Evolutionary conservation across 2,329 filamentous ascomycete species (phyloP).

Genomic region (Stagonosporopsis chrysanthemi): DNA sequence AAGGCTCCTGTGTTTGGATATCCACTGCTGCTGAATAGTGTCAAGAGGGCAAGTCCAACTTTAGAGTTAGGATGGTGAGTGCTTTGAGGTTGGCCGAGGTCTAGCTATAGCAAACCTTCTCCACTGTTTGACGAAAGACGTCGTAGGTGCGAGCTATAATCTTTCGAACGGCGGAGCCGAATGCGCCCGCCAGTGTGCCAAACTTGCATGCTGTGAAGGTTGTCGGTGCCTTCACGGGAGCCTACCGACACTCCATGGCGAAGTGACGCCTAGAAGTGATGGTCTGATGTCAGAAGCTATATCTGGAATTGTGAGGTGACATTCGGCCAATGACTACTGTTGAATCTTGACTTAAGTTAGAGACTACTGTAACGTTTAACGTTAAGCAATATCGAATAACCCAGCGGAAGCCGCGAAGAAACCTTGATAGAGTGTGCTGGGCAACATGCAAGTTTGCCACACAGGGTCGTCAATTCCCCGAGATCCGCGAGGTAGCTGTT

Average conservation of each 20-base stretch:
- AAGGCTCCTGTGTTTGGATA: neutral
- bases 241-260: neutral
- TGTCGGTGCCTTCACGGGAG: neutral
- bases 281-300: neutral
- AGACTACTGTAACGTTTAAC: conserved; percentile 2
- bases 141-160: neutral
- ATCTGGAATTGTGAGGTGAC: neutral
- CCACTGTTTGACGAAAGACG: neutral
- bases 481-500: neutral
- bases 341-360: neutral
- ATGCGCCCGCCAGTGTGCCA: neutral
- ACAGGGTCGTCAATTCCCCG: neutral
- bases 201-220: neutral
- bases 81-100: neutral
- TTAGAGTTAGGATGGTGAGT: neutral
- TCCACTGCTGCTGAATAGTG: neutral
- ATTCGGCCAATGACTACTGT: neutral
- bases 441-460: neutral
- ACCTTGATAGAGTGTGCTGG: neutral
- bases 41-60: neutral
- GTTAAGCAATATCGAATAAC: neutral
- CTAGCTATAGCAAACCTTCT: neutral
- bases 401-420: neutral
- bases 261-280: neutral
- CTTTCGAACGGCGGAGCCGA: neutral